Percentiles rank a stretch among this genome's conserved stretches.
Evolutionary conservation across 1,284 basidiomycete genomes (phyloP).

Genomic region (Ustilago crameri): DNA sequence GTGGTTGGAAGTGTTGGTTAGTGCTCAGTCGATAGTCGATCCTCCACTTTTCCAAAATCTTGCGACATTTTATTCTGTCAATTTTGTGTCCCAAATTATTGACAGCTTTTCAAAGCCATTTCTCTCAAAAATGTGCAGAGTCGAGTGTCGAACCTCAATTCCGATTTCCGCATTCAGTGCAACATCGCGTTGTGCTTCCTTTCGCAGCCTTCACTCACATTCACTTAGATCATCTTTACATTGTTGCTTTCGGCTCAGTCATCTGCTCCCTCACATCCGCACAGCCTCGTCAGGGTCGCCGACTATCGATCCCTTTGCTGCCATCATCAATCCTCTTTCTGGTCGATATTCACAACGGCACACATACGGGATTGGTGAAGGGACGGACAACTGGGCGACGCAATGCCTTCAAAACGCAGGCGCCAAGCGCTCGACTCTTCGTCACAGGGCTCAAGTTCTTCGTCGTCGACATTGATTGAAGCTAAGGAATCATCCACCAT

Average conservation of each 20-base stretch:
- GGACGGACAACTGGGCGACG: too few relatives aligned
- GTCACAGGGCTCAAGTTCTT: slow-evolving; percentile 11
- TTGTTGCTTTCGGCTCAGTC: too few relatives aligned
- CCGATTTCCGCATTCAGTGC: slow-evolving; percentile 26
- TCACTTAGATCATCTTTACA: background rate
- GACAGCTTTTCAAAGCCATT: background rate
- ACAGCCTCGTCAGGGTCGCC: background rate
- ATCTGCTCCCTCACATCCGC: too few relatives aligned
- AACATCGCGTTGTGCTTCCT: slow-evolving; percentile 4
- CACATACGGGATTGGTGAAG: too few relatives aligned
- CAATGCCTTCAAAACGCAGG: slow-evolving; percentile 21
- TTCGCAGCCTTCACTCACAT: background rate
- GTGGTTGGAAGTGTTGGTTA: slow-evolving; percentile 9
- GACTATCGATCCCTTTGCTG: background rate
- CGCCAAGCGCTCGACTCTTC: slow-evolving; percentile 13
- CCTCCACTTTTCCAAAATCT: slow-evolving; percentile 26
- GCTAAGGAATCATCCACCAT: too few relatives aligned
- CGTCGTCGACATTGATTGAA: background rate
- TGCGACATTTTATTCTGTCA: slow-evolving; percentile 2
- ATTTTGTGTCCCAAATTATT: slow-evolving; percentile 8
- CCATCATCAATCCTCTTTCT: background rate
- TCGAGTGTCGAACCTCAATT: background rate
- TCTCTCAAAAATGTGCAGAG: background rate
- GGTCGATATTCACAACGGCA: background rate
- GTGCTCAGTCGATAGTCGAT: slow-evolving; percentile 17